Base-by-base conservation (phyloP, 164 flowering plant genomes). In the Tetracentron sinense region DNA sequence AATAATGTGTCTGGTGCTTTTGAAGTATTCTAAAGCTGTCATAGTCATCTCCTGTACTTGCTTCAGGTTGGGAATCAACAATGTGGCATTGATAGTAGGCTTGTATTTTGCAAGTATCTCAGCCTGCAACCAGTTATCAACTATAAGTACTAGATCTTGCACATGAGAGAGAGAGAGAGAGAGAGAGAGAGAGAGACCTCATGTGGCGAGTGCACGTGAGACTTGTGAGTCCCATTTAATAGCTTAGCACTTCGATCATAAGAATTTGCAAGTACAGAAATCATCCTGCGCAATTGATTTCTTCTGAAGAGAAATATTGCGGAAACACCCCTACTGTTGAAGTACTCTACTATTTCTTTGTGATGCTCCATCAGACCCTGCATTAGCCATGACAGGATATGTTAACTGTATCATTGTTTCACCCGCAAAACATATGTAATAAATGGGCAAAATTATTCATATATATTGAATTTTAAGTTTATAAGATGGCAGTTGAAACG, bases 191-290 rank as follows among this genome's bases (percentile, higher is more conserved):
- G 60, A 51, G 60, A 61, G 65, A 83, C 90, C 88, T 86, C 88
- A 6, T 44, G 27, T 8, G 67, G 51, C 7, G 87, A 82, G 67
- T 86, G 91, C 29, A 79, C 84, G 30, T 86, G 89, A 63, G 92
- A 84, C 70, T 82, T 84, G 82, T 86, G 92, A 53, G 89, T 86
- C 35, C 89, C 89, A 70, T 84, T 81, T 30, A 86, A 59, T 56
- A 69, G 79, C 75, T 79, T 86, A 27, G 79, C 78, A 52, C 75
- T 68, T 54, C 73, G 71, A 68, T 86, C 87, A 54, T 77, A 84
- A 62, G 83, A 58, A 70, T 86, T 86, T 52, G 88, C 84, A 21
- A 86, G 79, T 5, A 79, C 73, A 4, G 88, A 86, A 44, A 86
- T 67, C 85, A 79, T 66, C 66, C 88, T 69, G 15, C 82, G 82